A percentile compares a stretch with the other conserved stretches of the same genome.
These are phyloP conservation scores for Lachancea waltii DNA, from an alignment of 805 yeast species.

Conservation along the genomic window DNA sequence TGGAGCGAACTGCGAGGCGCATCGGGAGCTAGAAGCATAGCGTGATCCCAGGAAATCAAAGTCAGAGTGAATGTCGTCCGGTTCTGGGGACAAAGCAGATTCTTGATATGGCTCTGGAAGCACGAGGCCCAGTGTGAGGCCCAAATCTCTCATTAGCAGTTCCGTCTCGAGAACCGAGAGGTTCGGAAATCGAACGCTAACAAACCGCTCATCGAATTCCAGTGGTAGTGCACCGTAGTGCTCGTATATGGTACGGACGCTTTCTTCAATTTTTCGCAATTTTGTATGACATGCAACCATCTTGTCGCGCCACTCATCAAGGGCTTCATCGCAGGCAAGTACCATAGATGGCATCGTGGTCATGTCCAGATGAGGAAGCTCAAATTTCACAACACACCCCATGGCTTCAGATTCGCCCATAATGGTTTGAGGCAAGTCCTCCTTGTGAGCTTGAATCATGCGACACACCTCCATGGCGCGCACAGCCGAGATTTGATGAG, in stretches of 20 bases:
- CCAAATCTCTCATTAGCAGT: slow-evolving; percentile 49
- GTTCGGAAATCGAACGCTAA: slow-evolving; percentile 66
- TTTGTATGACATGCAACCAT: slow-evolving; percentile 35
- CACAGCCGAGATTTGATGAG: slow-evolving; percentile 9
- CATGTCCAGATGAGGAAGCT: slow-evolving; percentile 35
- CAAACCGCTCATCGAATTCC: slow-evolving; percentile 37
- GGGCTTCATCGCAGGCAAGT: slow-evolving; percentile 40
- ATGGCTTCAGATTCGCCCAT: slow-evolving; percentile 27
- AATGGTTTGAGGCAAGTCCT: neutral
- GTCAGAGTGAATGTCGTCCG: slow-evolving; percentile 3
- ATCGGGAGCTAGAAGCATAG: neutral
- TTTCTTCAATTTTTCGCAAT: slow-evolving; percentile 38
- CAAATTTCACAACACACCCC: slow-evolving; percentile 58
- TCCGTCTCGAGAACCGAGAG: slow-evolving; percentile 56
- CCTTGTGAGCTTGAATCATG: slow-evolving; percentile 31
- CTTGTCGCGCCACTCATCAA: slow-evolving; percentile 35
- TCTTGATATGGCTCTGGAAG: slow-evolving; percentile 26
- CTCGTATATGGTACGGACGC: slow-evolving; percentile 41
- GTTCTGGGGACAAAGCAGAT: neutral
- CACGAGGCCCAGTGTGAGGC: slow-evolving; percentile 52
- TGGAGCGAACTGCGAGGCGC: neutral
- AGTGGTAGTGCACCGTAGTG: slow-evolving; percentile 61
- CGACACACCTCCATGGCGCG: slow-evolving; percentile 22
- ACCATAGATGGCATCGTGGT: slow-evolving; percentile 36
- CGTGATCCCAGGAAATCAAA: neutral